Evolutionary conservation across 768 basidiomycete genomes (phyloP), one percentile per base, ranked within the genome.

Genomic region (Termitomyces sp.): DNA sequence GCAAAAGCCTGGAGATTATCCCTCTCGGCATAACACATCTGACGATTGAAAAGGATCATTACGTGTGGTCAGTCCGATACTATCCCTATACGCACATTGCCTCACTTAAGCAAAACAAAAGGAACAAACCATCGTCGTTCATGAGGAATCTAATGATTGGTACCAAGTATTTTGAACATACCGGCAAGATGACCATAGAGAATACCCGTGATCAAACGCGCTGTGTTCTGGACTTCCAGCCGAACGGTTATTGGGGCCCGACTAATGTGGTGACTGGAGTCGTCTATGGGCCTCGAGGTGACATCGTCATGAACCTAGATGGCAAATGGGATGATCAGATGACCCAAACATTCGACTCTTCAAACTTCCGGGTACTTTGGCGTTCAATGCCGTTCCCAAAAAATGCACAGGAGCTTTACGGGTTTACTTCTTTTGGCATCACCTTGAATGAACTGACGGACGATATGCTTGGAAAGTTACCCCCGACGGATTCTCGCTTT

Each of bases 241-340:
- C 89, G 65, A 83, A 83, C 42, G 87, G 90, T 19, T 94, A 91
- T 66, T 91, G 87, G 85, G 88, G 86, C 19, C 73, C 82, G n/a
- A 76, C 83, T 19, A 93, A 94, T 61, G 77, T 84, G 42, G 84
- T 94, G 49, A 72, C 79, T 21, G 91, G 89, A 5, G 67, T 74
- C 5, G 75, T 92, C 28, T 67, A 81, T 55, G 80, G 80, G 26
- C 60, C 77, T 17, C 72, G 76, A 35, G 87, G 86, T 23, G 71
- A 82, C 7, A 71, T 78, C 11, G 70, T 80, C 17, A 78, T 86
- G 37, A 78, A 79, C 40, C 71, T 94, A n/a, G 91, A 93, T 68
- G 92, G 92, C 47, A 92, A 88, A 68, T 95, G 92, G 93, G 89
- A 94, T 65, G 88, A 93, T 56, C 83, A 85, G 62, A 70, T 94